Conservation (phyloP, 2,329 filamentous ascomycete genomes). For the Talaromyces pinophilus region DNA sequence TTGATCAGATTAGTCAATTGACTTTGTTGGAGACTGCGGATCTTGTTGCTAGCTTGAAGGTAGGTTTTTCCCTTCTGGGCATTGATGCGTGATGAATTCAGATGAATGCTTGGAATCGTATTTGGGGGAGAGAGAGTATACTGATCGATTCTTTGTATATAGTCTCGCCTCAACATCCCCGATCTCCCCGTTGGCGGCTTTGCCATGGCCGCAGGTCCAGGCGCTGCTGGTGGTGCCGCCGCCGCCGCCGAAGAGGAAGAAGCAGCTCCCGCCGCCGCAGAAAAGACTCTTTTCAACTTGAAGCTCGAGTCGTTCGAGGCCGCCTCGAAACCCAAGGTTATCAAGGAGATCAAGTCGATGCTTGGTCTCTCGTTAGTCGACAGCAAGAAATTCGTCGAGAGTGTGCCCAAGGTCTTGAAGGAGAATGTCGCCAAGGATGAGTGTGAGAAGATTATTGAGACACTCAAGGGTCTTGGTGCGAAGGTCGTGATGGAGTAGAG, state of each 20-base stretch:
- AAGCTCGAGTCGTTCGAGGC: conserved; percentile 92
- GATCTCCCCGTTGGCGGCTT: conserved; percentile 95
- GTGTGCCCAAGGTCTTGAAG: conserved; percentile 97
- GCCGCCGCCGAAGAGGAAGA: conserved; percentile 72
- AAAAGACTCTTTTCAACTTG: conserved; percentile 96
- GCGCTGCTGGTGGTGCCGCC: conserved; percentile 60
- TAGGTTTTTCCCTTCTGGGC: conserved; percentile 41
- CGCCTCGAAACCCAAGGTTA: conserved; percentile 92
- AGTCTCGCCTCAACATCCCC: conserved; percentile 96
- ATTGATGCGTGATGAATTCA: background rate
- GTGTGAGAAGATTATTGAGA: conserved; percentile 95
- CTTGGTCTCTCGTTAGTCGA: conserved; percentile 94
- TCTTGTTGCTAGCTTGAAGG: conserved; percentile 92
- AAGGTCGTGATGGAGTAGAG: conserved; percentile 81
- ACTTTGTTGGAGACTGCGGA: conserved; percentile 97
- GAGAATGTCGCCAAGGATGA: conserved; percentile 99
- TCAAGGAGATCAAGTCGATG: conserved; percentile 99
- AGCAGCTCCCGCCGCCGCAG: conserved; percentile 81
- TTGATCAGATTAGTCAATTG: conserved; percentile 98
- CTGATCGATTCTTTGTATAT: conserved; percentile 5
- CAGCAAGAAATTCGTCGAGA: conserved; percentile 99
- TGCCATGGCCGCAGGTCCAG: conserved; percentile 64
- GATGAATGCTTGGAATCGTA: too few species aligned
- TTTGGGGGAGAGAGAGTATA: background rate
- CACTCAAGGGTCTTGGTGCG: conserved; percentile 89